A percentile compares a stretch with the other conserved stretches of the same genome.
Evolutionary conservation across 108 stramenopile species (phyloP).

Genomic region (Poteriospumella lacustris): DNA sequence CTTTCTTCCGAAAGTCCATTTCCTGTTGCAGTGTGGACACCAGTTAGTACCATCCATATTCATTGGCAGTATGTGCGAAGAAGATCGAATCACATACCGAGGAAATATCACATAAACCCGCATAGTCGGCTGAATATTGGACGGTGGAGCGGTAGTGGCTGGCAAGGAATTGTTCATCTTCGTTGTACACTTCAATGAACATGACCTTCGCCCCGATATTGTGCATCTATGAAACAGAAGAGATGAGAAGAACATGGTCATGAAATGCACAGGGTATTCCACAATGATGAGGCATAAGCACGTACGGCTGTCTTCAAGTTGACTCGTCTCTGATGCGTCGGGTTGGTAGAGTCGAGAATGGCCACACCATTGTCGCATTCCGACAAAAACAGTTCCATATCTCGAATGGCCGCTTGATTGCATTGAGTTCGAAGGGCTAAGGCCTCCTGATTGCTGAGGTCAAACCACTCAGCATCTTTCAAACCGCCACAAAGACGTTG

Average conservation of each 20-base stretch:
- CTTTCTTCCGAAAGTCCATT: conserved; percentile 70
- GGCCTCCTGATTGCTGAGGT: conserved; percentile 72
- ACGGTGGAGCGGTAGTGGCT: conserved; percentile 11
- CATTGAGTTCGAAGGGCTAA: conserved; percentile 58
- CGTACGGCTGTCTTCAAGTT: neutral
- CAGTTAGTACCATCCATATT: neutral
- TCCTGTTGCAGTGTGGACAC: neutral
- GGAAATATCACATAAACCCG: neutral
- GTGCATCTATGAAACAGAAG: too few species aligned
- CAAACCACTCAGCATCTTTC: conserved; percentile 72
- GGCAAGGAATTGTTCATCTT: conserved; percentile 63
- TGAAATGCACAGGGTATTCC: conserved; percentile 63
- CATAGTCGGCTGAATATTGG: neutral
- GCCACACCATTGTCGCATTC: conserved; percentile 80
- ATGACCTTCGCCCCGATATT: conserved; percentile 64
- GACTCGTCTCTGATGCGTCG: conserved; percentile 46
- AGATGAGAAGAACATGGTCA: conserved; percentile 50
- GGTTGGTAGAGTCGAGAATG: conserved; percentile 93
- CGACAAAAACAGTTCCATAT: conserved; percentile 71
- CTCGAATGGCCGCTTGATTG: conserved; percentile 75
- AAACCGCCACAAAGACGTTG: conserved; percentile 71
- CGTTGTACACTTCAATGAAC: conserved; percentile 82
- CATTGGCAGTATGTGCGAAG: neutral
- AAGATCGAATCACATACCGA: neutral
- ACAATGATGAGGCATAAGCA: too few species aligned